Conservation (phyloP, 495 filamentous ascomycete species). For the Evansstolkia leycettana region DNA sequence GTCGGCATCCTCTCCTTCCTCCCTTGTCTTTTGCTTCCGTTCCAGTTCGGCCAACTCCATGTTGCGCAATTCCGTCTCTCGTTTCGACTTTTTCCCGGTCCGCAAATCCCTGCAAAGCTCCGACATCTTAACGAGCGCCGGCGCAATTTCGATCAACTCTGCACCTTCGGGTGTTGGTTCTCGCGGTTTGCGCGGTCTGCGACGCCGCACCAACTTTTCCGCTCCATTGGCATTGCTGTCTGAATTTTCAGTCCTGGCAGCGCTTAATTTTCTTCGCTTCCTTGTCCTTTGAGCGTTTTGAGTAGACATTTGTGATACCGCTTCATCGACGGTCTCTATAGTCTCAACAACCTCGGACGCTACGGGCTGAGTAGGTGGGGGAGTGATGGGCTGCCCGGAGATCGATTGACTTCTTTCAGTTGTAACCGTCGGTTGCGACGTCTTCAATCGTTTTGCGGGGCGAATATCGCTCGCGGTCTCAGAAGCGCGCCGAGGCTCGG, state of each 20-base stretch:
- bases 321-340: constrained; percentile 8
- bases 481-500: background rate
- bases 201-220: constrained; percentile 18
- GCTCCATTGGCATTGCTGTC: constrained; percentile 10
- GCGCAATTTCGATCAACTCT: constrained; percentile 57
- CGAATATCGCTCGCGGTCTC: constrained; percentile 9
- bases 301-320: background rate
- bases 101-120: constrained; percentile 66
- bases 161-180: constrained; percentile 65
- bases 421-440: constrained; percentile 1
- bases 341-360: constrained; percentile 9
- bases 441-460: constrained; percentile 13
- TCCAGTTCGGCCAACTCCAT: constrained; percentile 41
- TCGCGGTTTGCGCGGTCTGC: constrained; percentile 29
- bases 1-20: constrained; percentile 17
- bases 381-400: constrained; percentile 6
- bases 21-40: constrained; percentile 30
- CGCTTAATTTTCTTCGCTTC: constrained; percentile 17
- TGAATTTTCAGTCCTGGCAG: constrained; percentile 11
- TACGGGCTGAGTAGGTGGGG: constrained; percentile 10
- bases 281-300: constrained; percentile 5
- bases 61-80: constrained; percentile 43
- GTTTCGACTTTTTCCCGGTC: constrained; percentile 71
- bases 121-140: constrained; percentile 62
- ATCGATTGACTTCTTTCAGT: background rate